Base-by-base conservation (phyloP, 2,329 filamentous ascomycete species). In the Fusarium sublunatum region DNA sequence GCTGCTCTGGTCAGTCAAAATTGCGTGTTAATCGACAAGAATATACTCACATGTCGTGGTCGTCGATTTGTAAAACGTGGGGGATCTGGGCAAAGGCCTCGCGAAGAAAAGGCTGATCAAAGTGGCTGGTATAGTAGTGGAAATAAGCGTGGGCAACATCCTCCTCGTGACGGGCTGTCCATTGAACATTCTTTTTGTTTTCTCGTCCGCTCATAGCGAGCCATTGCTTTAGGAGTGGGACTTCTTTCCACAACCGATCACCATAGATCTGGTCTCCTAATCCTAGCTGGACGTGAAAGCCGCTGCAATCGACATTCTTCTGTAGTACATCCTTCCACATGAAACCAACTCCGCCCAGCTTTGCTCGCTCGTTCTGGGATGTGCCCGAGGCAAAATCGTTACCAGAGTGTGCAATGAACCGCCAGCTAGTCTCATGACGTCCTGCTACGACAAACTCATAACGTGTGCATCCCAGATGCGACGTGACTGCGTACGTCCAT, bases 321-420 rank as follows among this genome's bases (percentile, higher is more conserved):
- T 97, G 93, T 73, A 99, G 83, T 26, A 99, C 93, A 70, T 99
- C 95, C 72, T 97, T 98, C 95, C 95, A 99, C 94, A 99, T 96
- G 73, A 95, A 91, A 1, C 93, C 92, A 1, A 96, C 86, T 2
- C 95, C 95, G 28, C 95, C 95, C 2, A 98, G 84, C 69, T 90
- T 91, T 29, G 89, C 87, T 39, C 94, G 86, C 69, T 99, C 95
- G 60, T 90, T 92, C 51, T 93, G 89, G 61, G 89, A 93, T 2
- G 96, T 95, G 64, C 91, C 90, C 26, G 96, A 83, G 0, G 92
- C 91, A 75, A 98, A 99, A 74, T 99, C 95, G 72, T 98, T 98
- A 4, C 94, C 94, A 12, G 93, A 97, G 70, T 97, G 95, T 10
- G 93, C 92, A 69, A 98, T 91, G 74, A 98, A 98, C 24, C 94